Percentiles rank a stretch among this genome's conserved stretches.
Evolutionary conservation across 1,284 basidiomycete species (phyloP).

Genomic region (Salmacisia buchloeana): DNA sequence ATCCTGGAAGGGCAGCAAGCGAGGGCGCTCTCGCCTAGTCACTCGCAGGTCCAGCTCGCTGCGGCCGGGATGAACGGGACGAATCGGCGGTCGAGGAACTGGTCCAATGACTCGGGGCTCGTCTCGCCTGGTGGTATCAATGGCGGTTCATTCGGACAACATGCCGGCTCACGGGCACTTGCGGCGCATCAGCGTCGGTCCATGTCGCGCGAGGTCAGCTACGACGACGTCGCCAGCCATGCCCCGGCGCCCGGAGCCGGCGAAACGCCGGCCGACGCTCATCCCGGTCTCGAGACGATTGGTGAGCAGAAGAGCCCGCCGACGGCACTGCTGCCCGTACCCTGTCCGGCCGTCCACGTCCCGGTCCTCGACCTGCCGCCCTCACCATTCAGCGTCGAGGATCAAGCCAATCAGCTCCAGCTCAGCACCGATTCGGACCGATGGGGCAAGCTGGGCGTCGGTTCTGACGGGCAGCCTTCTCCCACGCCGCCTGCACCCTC

Average conservation of each 20-base stretch:
- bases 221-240: neutral
- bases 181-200: conserved; percentile 1
- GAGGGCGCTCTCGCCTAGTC: conserved; percentile 1
- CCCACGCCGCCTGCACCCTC: no score
- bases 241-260: neutral
- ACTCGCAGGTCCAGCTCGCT: neutral
- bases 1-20: conserved; percentile 29
- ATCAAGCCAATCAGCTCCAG: neutral
- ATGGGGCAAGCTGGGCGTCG: neutral
- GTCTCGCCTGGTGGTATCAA: neutral
- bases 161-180: neutral
- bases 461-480: neutral
- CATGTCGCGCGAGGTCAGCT: conserved; percentile 3
- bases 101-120: conserved; percentile 8
- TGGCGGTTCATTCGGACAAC: conserved; percentile 2
- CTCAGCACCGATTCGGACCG: neutral
- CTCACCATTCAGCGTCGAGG: neutral
- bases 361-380: neutral
- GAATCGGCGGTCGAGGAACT: conserved; percentile 7
- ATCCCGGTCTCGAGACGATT: conserved; percentile 3
- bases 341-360: neutral
- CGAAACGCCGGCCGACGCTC: neutral
- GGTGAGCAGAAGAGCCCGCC: conserved; percentile 10
- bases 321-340: neutral
- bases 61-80: neutral